Base-by-base conservation (phyloP, 495 filamentous ascomycete genomes). In the Annulohypoxylon nitens region DNA sequence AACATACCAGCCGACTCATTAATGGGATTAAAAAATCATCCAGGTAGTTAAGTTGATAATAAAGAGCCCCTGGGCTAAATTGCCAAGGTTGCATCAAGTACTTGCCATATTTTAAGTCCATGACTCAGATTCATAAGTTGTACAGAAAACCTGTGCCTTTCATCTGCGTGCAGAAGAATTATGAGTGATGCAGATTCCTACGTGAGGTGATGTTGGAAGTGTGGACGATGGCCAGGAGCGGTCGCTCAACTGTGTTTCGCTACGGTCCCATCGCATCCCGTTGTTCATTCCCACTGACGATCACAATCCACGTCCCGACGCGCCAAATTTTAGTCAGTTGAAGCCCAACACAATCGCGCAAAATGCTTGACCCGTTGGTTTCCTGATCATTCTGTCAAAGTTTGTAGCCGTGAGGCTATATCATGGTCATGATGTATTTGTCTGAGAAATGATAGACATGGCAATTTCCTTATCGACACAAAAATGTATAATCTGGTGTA, bases 181-280 rank as follows among this genome's bases (percentile, higher is more conserved):
- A 45, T 30, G 23, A 54, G 25, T 30, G 34, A 63, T 67, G 62
- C 62, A 54, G 25, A 37, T 51, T 58, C 62, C 57, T 59, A 70
- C 50, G 43, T 25, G 57, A 58, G 62, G 61, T 51, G 48, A 66
- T 74, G 12, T 47, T 58, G 50, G 62, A 70, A 37, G 67, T 47
- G 50, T 43, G 58, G 61, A 59, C 51, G 58, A 37, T 55, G 63
- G 50, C 51, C 62, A 70, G 71, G 71, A 74, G 71, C 62, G 67
- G 67, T 69, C 62, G 71, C 71, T 74, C 71, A 67, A 74, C 71
- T 69, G 67, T 67, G 62, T 74, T 61, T 70, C 43, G 61, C 71
- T 62, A 70, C 43, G 39, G 61, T 67, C 61, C 71, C 61, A 54
- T 69, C 71, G 55, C 57, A 69, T 43, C 61, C 45, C 65, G 55